These are phyloP conservation scores for Ogataea pignaliae DNA, from an alignment of 805 yeast genomes.

Conservation along the genomic window DNA sequence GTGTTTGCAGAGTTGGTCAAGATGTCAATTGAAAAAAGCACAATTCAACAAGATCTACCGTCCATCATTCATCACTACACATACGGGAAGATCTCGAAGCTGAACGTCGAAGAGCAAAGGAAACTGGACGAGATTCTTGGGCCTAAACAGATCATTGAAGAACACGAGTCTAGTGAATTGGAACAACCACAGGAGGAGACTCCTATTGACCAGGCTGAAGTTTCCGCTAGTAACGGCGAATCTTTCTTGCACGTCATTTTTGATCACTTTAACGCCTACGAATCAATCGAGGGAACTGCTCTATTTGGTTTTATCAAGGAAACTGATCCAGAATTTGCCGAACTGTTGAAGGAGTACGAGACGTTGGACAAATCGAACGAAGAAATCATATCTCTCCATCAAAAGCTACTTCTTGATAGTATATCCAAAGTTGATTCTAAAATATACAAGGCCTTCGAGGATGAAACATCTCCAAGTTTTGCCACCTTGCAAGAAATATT, in stretches of 20 bases:
- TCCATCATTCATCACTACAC: neutral
- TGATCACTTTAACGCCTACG: slow-evolving; percentile 20
- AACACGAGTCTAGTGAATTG: neutral
- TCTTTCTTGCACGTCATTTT: slow-evolving; percentile 16
- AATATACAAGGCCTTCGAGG: slow-evolving; percentile 20
- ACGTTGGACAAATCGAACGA: slow-evolving; percentile 19
- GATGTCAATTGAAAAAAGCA: slow-evolving; percentile 6
- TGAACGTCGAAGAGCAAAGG: slow-evolving; percentile 7
- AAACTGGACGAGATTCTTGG: slow-evolving; percentile 5
- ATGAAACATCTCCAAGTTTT: slow-evolving; percentile 16
- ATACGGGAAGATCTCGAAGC: slow-evolving; percentile 11
- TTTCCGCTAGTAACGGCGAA: slow-evolving; percentile 5
- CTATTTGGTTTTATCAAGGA: slow-evolving; percentile 18
- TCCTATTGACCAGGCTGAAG: neutral
- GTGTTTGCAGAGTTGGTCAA: slow-evolving; percentile 18
- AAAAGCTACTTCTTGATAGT: slow-evolving; percentile 15
- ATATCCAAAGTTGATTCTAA: slow-evolving; percentile 17
- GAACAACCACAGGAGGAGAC: neutral
- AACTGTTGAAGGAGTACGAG: slow-evolving; percentile 17
- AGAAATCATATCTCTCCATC: slow-evolving; percentile 10
- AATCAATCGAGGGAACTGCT: slow-evolving; percentile 17
- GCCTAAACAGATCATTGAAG: neutral
- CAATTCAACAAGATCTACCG: neutral
- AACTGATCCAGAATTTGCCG: slow-evolving; percentile 23
- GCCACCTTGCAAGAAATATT: slow-evolving; percentile 17